Base-by-base conservation (phyloP, 2,329 filamentous ascomycete genomes). In the Rhynchosporium graminicola region DNA sequence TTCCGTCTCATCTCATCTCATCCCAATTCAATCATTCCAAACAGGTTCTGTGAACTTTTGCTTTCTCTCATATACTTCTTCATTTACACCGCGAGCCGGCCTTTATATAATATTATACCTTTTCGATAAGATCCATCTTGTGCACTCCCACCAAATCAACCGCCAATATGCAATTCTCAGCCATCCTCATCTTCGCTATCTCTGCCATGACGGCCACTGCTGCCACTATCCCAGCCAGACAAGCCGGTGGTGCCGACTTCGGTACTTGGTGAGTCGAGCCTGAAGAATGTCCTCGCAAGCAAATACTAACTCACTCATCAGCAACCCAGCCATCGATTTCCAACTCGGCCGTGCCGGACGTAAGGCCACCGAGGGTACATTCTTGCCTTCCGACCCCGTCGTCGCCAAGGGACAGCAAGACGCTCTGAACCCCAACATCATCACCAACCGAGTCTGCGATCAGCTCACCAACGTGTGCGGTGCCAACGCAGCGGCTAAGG, bases 341-440 rank as follows among this genome's bases (percentile, higher is more conserved):
- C 78, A 83, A 69, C 77, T 79, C 48, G 84, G 83, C 8, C 80
- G 82, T 0, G 68, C 76, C 55, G 80, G 80, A 20, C 83, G 84
- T 60, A 72, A 77, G 10, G 79, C 80, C 20, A 79, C 77, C 61
- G 87, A 88, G 74, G 85, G 82, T 75, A 88, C 87, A 57, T 90
- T 90, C 82, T 84, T 87, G 74, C 82, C 88, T 55, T 82, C 82
- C 54, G 87, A 90, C 72, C 77, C 83, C 9, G 76, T 83, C n/a
- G 82, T 88, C 62, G 80, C 80, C 65, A 77, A 84, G 71, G 83
- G 83, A 58, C 87, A 90, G 75, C 76, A 85, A 70, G 87, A 89
- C 72, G 86, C 87, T 9, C 79, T 89, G 52, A 89, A 90, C 82
- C 87, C 87, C 63, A 83, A 84, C 78, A 90, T 90, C 79, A 90